A percentile compares a stretch with the other conserved stretches of the same genome.
Conservation (phyloP, 345 rosid genomes). For the Eucalyptus microcorys region DNA sequence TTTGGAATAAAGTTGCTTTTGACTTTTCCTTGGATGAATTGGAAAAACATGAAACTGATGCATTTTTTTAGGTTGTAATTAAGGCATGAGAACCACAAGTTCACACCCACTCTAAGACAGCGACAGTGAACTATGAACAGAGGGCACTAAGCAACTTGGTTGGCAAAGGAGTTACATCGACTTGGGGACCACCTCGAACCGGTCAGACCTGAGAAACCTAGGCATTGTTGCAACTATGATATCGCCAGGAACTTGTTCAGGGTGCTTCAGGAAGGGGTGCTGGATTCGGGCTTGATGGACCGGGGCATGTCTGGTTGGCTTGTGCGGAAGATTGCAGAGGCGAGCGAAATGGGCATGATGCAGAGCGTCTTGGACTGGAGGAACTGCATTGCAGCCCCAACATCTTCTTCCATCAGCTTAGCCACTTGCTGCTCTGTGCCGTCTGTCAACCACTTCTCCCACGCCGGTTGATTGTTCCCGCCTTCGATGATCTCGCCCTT, state of each 20-base stretch:
- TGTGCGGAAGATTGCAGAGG: constrained; percentile 46
- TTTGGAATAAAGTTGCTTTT: neutral
- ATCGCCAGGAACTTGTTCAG: neutral
- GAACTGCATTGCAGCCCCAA: constrained; percentile 76
- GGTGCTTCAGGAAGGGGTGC: constrained; percentile 15
- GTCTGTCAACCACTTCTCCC: constrained; percentile 72
- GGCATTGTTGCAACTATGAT: neutral
- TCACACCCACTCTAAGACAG: neutral
- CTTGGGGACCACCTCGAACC: neutral
- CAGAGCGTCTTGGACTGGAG: constrained; percentile 76
- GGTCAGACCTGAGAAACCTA: neutral
- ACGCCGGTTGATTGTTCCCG: constrained; percentile 25
- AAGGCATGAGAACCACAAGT: neutral
- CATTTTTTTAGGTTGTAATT: neutral
- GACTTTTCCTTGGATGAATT: neutral
- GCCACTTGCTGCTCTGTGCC: constrained; percentile 67
- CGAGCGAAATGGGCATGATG: constrained; percentile 66
- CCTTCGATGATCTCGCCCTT: constrained; percentile 45
- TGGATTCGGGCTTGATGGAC: constrained; percentile 39
- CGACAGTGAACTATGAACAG: neutral
- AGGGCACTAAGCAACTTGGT: neutral
- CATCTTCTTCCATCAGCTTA: constrained; percentile 71
- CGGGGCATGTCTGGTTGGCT: constrained; percentile 24
- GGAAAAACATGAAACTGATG: neutral
- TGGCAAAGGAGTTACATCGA: neutral